These are phyloP conservation scores for Metschnikowia orientalis DNA, from an alignment of 805 yeast genomes.

Conservation along the genomic window DNA sequence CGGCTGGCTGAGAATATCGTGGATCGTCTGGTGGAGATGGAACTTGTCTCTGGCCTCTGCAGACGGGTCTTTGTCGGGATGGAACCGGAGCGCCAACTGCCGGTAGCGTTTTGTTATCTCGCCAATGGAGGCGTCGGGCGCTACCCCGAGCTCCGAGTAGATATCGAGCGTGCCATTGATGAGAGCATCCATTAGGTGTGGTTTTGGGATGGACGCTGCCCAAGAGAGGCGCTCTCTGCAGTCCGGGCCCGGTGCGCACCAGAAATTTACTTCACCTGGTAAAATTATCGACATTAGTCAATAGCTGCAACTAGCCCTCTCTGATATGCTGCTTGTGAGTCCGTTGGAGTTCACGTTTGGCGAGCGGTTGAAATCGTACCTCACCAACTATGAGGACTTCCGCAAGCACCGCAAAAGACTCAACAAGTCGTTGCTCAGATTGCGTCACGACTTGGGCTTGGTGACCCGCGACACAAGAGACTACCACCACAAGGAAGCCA, in stretches of 20 bases:
- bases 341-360: conserved; percentile 38
- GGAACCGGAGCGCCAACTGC: conserved; percentile 31
- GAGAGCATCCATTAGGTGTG: conserved; percentile 15
- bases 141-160: conserved; percentile 44
- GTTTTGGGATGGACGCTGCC: too few relatives aligned
- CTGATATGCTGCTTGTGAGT: conserved; percentile 11
- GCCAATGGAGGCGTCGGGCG: conserved; percentile 18
- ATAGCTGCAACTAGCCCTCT: neutral
- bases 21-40: conserved; percentile 26
- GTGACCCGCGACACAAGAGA: conserved; percentile 64
- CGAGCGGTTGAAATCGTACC: conserved; percentile 56
- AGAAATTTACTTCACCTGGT: conserved; percentile 7
- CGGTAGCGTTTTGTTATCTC: conserved; percentile 32
- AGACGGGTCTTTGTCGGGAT: conserved; percentile 38
- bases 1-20: conserved; percentile 29
- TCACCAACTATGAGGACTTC: conserved; percentile 66
- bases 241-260: conserved; percentile 9
- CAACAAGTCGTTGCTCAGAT: conserved; percentile 54
- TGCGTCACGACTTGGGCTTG: conserved; percentile 62
- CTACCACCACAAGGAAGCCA: conserved; percentile 47
- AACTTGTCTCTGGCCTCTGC: conserved; percentile 27
- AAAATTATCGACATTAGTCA: neutral
- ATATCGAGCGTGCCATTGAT: conserved; percentile 26
- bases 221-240: too few relatives aligned
- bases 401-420: conserved; percentile 61